Percentiles rank a stretch among this genome's conserved stretches.
These are phyloP conservation scores for Coemansia pectinata DNA, from an alignment of 192 early-diverging fungal species.

Conservation along the genomic window DNA sequence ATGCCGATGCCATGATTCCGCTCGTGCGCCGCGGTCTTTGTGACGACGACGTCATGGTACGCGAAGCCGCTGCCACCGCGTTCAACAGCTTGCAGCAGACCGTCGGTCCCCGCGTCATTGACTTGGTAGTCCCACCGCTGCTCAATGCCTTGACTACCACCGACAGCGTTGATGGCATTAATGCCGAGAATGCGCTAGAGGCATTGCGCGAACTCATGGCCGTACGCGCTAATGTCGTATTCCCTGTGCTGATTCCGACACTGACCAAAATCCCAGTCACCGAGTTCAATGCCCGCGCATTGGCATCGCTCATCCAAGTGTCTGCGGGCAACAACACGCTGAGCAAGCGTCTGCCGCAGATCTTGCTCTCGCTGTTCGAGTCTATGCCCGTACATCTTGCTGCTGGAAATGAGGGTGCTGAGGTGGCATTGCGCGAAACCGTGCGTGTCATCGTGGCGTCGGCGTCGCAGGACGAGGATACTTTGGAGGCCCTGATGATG, in stretches of 20 bases:
- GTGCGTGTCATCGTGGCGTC: slow-evolving; percentile 70
- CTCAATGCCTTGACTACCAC: slow-evolving; percentile 71
- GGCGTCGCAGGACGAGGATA: slow-evolving; percentile 77
- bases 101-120: slow-evolving; percentile 90
- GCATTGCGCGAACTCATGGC: slow-evolving; percentile 98
- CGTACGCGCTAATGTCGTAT: slow-evolving; percentile 93
- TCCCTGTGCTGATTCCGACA: slow-evolving; percentile 97
- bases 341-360: slow-evolving; percentile 77
- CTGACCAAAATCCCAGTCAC: slow-evolving; percentile 85
- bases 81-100: slow-evolving; percentile 94
- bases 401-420: slow-evolving; percentile 51
- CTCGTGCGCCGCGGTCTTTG: slow-evolving; percentile 82
- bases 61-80: slow-evolving; percentile 89
- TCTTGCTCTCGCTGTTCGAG: slow-evolving; percentile 80
- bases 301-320: slow-evolving; percentile 87
- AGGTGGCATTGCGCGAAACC: slow-evolving; percentile 71
- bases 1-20: slow-evolving; percentile 81
- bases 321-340: slow-evolving; percentile 67
- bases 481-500: slow-evolving; percentile 75
- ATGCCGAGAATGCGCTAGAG: slow-evolving; percentile 75
- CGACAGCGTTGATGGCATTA: slow-evolving; percentile 17
- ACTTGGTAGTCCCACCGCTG: slow-evolving; percentile 87
- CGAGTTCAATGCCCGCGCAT: slow-evolving; percentile 88
- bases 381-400: slow-evolving; percentile 71
- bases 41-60: slow-evolving; percentile 81